phyloP scores from a whole-genome alignment of 2,329 filamentous ascomycete genomes.

The Xylaria sp. region DNA sequence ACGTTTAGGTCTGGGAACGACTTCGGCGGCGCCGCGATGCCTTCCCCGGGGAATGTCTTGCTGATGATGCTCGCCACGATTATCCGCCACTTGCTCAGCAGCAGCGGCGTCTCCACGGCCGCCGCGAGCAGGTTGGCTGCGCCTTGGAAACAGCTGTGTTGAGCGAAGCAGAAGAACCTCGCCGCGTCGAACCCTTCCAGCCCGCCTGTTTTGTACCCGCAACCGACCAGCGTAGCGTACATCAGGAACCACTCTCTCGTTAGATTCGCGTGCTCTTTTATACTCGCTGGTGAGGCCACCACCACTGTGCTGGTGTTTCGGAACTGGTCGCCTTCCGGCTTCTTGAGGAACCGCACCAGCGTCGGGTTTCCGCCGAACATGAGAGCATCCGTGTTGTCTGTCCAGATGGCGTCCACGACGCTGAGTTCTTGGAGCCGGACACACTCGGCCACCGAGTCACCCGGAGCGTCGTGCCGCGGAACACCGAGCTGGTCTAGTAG shows the following conservation, averaged over 20 bases:
- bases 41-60: conserved; percentile 15
- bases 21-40: conserved; percentile 17
- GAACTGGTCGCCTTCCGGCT: conserved; percentile 29
- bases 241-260: conserved; percentile 31
- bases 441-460: conserved; percentile 56
- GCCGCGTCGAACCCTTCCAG: conserved; percentile 27
- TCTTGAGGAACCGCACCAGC: conserved; percentile 42
- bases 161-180: conserved; percentile 27
- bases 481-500: conserved; percentile 47
- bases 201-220: conserved; percentile 33
- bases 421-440: conserved; percentile 49
- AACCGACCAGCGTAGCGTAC: conserved; percentile 36
- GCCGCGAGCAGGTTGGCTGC: conserved; percentile 25
- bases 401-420: conserved; percentile 55
- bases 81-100: conserved; percentile 31
- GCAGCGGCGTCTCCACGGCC: conserved; percentile 15
- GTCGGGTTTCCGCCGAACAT: conserved; percentile 52
- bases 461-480: conserved; percentile 51
- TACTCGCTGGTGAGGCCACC: conserved; percentile 16
- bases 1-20: conserved; percentile 23
- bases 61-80: conserved; percentile 27
- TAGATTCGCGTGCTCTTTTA: conserved; percentile 23
- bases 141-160: conserved; percentile 27
- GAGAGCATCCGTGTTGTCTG: conserved; percentile 52
- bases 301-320: conserved; percentile 24